A percentile compares a stretch with the other conserved stretches of the same genome.
Conservation (phyloP, 805 yeast genomes). For the Maudiozyma bulderi region DNA sequence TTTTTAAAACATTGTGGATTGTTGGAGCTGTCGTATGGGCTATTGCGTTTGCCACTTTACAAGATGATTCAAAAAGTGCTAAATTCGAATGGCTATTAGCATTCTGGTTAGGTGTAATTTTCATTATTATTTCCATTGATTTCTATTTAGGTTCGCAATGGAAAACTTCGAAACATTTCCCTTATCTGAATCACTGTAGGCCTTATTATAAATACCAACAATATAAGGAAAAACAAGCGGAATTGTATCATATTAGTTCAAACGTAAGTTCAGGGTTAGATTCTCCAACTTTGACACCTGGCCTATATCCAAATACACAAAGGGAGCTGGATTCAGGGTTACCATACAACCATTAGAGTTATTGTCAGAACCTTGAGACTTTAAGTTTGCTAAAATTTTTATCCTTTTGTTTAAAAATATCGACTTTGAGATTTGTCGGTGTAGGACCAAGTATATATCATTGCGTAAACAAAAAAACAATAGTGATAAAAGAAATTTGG, state of each 20-base stretch:
- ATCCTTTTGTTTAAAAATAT: not conserved
- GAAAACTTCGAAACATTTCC: slow-evolving; percentile 22
- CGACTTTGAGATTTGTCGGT: not conserved
- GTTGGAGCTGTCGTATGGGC: slow-evolving; percentile 58
- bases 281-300: too few relatives aligned
- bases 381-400: not conserved
- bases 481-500: not conserved
- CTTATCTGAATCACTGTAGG: slow-evolving; percentile 17
- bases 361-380: not conserved
- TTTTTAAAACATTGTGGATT: slow-evolving; percentile 57
- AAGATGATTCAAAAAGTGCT: slow-evolving; percentile 42
- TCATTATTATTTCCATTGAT: slow-evolving; percentile 57
- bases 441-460: not conserved
- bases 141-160: slow-evolving; percentile 53
- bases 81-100: slow-evolving; percentile 78
- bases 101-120: slow-evolving; percentile 72
- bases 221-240: not conserved
- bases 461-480: not conserved
- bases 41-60: slow-evolving; percentile 46
- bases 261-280: not conserved
- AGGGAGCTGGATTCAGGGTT: too few relatives aligned
- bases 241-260: not conserved
- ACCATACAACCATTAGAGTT: too few relatives aligned
- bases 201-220: slow-evolving; percentile 22
- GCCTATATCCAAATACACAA: too few relatives aligned